Base-by-base conservation (phyloP, 495 filamentous ascomycete genomes). In the Ascobolus immersus region DNA sequence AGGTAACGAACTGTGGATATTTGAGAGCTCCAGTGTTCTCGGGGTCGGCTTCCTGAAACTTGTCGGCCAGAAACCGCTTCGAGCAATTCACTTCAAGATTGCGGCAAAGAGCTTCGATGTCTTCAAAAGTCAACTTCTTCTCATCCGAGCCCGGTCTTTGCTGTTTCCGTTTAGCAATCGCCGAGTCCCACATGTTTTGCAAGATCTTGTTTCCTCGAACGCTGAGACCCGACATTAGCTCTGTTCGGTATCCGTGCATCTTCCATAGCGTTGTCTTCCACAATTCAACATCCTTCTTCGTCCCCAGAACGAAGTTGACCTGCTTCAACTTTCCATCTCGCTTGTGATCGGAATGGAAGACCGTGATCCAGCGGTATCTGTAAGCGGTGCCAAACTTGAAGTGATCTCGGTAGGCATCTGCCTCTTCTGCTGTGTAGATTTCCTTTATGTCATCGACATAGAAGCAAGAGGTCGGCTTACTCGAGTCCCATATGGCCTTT, bases 371-470 rank as follows among this genome's bases (percentile, higher is more conserved):
- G 14, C 67, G 63, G 18, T 58, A 52, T 48, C 78, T 71, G 4
- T 58, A 56, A 7, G 64, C 59, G 34, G 67, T 60, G 3, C 68
- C 42, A 19, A 86, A 50, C 23, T 68, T 62, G 43, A 74, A 73
- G 45, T 91, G 82, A 48, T 90, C 73, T 8, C 77, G 72, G 43
- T 91, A 90, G 41, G 89, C 81, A 28, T 70, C 63, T 21, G 81
- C 80, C 47, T 92, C 78, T n/a, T 67, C 60, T 22, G 78, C 84
- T 22, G 70, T 65, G 33, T 80, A 70, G 27, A 96, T 77, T 39
- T 90, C 78, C 42, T 73, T 73, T 44, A 96, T 81, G 46, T 96
- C 79, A 41, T 96, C 86, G 36, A 96, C 71, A 47, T 89, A 89
- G 42, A 96, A 75, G 12, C 64, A 66, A 40, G 90, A 93, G 1